These are phyloP conservation scores for Hypoxylon subgilvum DNA, from an alignment of 495 filamentous ascomycete genomes.

Conservation along the genomic window DNA sequence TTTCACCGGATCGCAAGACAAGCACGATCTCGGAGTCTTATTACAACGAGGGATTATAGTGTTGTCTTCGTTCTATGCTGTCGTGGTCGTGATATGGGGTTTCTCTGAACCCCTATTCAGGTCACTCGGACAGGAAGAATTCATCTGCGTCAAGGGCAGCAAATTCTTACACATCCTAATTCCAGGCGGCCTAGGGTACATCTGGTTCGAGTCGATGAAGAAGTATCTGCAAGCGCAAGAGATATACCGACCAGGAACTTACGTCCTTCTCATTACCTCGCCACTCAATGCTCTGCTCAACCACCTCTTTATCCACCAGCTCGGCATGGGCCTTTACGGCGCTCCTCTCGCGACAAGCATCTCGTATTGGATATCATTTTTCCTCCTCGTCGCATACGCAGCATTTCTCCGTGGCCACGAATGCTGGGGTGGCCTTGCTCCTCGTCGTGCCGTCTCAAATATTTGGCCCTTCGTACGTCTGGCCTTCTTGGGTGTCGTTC, in stretches of 20 bases:
- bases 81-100: conserved; percentile 77
- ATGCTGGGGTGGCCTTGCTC: conserved; percentile 84
- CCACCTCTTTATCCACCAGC: conserved; percentile 77
- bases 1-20: conserved; percentile 85
- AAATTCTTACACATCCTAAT: conserved; percentile 78
- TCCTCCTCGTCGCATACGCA: conserved; percentile 76
- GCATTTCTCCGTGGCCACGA: conserved; percentile 73
- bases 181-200: conserved; percentile 85
- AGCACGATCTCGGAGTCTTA: conserved; percentile 80
- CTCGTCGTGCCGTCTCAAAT: conserved; percentile 64
- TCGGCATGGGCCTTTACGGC: conserved; percentile 74
- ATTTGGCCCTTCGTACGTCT: conserved; percentile 76
- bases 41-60: conserved; percentile 82
- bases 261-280: conserved; percentile 82
- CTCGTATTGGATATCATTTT: conserved; percentile 86
- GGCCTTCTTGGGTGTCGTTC: conserved; percentile 79
- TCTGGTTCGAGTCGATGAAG: conserved; percentile 91
- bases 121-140: conserved; percentile 77
- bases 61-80: conserved; percentile 74
- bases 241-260: conserved; percentile 87
- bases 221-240: conserved; percentile 92
- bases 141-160: conserved; percentile 76
- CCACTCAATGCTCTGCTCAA: conserved; percentile 79
- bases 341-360: conserved; percentile 84
- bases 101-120: conserved; percentile 79